These are phyloP conservation scores for Ophiostoma sp. DNA, from an alignment of 2,329 filamentous ascomycete genomes.

Conservation along the genomic window DNA sequence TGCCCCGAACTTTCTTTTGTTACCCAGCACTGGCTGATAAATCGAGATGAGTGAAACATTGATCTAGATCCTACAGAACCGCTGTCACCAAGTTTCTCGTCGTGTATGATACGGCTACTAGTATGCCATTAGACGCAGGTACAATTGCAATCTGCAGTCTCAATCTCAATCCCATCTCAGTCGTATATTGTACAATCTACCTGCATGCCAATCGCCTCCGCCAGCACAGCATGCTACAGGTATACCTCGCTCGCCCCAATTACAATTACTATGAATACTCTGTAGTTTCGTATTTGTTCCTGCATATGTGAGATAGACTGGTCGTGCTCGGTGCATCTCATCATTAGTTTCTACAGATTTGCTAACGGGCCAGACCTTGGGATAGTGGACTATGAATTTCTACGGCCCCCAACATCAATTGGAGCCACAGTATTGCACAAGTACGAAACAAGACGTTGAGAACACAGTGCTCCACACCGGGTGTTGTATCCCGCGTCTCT, in stretches of 20 bases:
- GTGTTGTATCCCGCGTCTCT: neutral
- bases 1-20: neutral
- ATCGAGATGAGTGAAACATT: neutral
- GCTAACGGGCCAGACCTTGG: neutral
- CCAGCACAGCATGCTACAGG: neutral
- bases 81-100: no score
- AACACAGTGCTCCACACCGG: neutral
- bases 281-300: neutral
- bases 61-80: neutral
- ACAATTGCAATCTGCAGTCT: neutral
- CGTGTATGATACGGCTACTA: neutral
- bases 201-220: neutral
- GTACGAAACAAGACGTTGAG: neutral
- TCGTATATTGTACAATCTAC: neutral
- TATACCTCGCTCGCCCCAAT: neutral
- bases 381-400: neutral
- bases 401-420: neutral
- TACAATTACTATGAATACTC: no score
- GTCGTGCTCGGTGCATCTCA: constrained; percentile 1
- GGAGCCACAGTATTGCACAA: neutral
- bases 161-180: neutral
- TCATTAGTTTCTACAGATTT: neutral
- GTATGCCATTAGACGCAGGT: neutral
- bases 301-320: constrained; percentile 1
- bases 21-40: neutral